Evolutionary conservation across 108 stramenopile genomes (phyloP), one percentile per base, ranked within the genome.

Genomic region (Cyclotella sp.): DNA sequence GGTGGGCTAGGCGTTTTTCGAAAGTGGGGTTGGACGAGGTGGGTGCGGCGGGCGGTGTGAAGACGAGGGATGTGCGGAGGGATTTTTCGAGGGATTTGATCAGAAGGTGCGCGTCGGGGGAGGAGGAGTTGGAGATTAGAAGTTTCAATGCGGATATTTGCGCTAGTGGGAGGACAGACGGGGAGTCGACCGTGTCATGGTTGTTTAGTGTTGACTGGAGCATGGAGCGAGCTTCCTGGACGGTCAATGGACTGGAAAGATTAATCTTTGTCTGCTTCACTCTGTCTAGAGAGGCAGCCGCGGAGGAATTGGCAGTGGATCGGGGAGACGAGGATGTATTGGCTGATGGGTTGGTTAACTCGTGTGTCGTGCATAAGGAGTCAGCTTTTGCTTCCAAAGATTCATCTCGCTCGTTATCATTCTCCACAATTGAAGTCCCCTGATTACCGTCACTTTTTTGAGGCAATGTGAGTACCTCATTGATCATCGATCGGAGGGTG

Each of bases 1-100:
- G 73, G 27, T 80, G 84, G 19, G 87, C 83, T 49, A 92, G 80
- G 5, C 93, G 86, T 52, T 82, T 71, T 34, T 70, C 83, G 60
- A 75, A 90, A 52, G 46, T 21, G 21, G 26, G 24, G 27, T 58
- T 27, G 26, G 19, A 21, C 2, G 13, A 13, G 22, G 13, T 6
- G 22, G 57, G 13, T 58, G 27, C 4, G 4, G 26, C 24, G 16
- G 57, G 13, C 22, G 13, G 13, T 58, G 15, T 16, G 47, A 49
- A 49, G 47, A 49, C 9, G 47, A 49, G 47, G 15, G 47, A 9
- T 3, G 47, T 49, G 47, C 47, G 47, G n/a, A 49, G 15, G 47
- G 47, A 3, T 49, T 49, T 3, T 49, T 49, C 47, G 47, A 49
- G 47, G 9, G 47, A 49, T 16, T 16, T 3, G 47, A 9, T 16